Percentiles rank a stretch among this genome's conserved stretches.
Evolutionary conservation across 2,329 filamentous ascomycete species (phyloP).

Genomic region (Monosporascus sp.): DNA sequence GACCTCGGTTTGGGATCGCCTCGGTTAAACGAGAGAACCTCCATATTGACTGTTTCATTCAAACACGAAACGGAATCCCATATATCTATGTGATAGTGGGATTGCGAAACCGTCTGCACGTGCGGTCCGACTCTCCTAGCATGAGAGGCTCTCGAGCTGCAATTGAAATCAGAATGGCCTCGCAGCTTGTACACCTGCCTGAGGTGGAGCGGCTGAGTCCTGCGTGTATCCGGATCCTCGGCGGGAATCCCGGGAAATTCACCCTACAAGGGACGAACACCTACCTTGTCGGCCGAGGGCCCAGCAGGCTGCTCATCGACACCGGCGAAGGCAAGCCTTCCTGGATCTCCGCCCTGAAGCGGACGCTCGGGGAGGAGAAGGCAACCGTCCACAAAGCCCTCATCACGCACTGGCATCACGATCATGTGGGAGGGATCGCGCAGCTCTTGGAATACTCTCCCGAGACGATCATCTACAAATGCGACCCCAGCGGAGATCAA

Average conservation of each 20-base stretch:
- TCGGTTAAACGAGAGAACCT: background rate
- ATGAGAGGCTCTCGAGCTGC: constrained; percentile 15
- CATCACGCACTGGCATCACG: constrained; percentile 88
- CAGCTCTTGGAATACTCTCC: constrained; percentile 65
- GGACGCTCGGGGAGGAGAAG: constrained; percentile 61
- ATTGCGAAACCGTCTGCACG: background rate
- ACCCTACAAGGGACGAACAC: constrained; percentile 83
- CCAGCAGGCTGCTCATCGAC: constrained; percentile 74
- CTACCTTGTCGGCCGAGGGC: constrained; percentile 79
- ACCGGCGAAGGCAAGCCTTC: constrained; percentile 75
- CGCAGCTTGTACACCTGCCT: constrained; percentile 59
- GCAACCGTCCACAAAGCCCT: constrained; percentile 65
- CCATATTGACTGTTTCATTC: background rate
- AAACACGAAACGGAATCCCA: background rate
- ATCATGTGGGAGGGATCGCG: constrained; percentile 73
- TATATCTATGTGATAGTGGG: background rate
- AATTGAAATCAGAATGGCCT: constrained; percentile 47
- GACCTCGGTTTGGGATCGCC: background rate
- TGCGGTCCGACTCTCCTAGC: constrained; percentile 1
- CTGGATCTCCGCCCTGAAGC: constrained; percentile 65
- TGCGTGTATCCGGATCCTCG: constrained; percentile 76
- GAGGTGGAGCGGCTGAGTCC: constrained; percentile 75
- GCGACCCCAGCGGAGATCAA: constrained; percentile 47
- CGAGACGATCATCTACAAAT: constrained; percentile 60
- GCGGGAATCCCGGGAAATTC: constrained; percentile 84